phyloP scores from a whole-genome alignment of 2,329 filamentous ascomycete genomes.

The Talaromyces sp. region DNA sequence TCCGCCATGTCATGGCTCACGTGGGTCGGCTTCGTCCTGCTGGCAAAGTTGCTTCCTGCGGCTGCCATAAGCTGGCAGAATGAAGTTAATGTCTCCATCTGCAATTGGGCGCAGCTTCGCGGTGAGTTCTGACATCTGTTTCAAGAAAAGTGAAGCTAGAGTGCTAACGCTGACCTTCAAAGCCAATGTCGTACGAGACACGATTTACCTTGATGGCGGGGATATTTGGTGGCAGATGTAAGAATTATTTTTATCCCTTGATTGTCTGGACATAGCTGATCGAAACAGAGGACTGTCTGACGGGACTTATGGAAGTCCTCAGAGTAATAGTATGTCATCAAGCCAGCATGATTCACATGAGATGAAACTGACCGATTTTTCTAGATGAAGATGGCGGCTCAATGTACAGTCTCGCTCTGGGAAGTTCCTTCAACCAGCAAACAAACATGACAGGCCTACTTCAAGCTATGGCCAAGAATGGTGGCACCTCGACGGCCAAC shows the following conservation, averaged over 20 bases:
- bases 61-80: conserved; percentile 16
- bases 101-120: conserved; percentile 48
- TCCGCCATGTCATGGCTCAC: neutral
- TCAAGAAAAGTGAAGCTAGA: neutral
- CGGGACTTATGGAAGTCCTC: conserved; percentile 28
- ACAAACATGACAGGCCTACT: conserved; percentile 53
- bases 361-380: neutral
- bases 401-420: conserved; percentile 57
- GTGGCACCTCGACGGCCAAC: conserved; percentile 45
- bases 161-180: neutral
- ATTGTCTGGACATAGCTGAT: neutral
- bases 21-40: neutral
- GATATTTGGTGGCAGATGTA: conserved; percentile 48
- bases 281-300: conserved; percentile 38
- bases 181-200: conserved; percentile 58
- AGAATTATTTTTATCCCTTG: neutral
- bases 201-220: conserved; percentile 62
- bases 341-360: neutral
- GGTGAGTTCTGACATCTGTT: conserved; percentile 18
- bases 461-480: conserved; percentile 44
- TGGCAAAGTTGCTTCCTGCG: neutral
- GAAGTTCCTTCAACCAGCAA: conserved; percentile 47
- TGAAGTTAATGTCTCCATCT: conserved; percentile 57
- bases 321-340: conserved; percentile 35
- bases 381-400: conserved; percentile 49